Base-by-base conservation (phyloP, 371 early-diverging fungal genomes). In the Dichotomocladium elegans region DNA sequence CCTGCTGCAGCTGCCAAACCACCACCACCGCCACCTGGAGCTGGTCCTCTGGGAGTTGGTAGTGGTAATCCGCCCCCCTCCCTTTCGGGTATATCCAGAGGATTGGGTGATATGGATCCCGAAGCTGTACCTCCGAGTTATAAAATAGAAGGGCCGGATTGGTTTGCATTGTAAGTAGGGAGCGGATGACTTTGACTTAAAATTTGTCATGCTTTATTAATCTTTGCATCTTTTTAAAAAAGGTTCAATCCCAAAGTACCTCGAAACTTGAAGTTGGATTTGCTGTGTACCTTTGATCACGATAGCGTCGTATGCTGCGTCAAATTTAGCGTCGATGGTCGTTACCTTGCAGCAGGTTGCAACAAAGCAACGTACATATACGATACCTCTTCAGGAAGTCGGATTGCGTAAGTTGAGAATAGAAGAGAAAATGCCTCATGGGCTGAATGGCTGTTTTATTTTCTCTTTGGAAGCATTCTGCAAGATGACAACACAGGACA, bases 281-380 rank as follows among this genome's bases (percentile, higher is more conserved):
- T 92, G 55, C 69, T 89, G 29, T 87, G 91, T 60, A 86, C 85
- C 12, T 72, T 94, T 55, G 92, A 93, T 26, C 95, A 94, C 62
- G 24, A 33, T 17, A 82, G 84, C 53, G 96, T 96, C 6, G 96
- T 95, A 1, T 96, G 96, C 74, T 96, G 94, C 62, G 95, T 95
- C 41, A 86, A 87, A 50, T 96, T 94, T 64, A 93, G 93, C 48
- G 74, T 80, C 19, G 92, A 94, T 65, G 95, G 95, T 25, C 85
- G 85, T 56, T 86, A 77, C 45, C 80, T 96, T 28, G 96, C 95
- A n/a, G 93, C 95, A 9, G 96, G 96, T 7, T 93, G 93, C 74
- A 95, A 95, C 67, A 82, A 86, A 28, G 79, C 81, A 21, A 89
- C 95, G 5, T 89, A 86, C 58, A 86, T 96, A 35, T 95, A 84